Percentiles rank a stretch among this genome's conserved stretches.
phyloP scores from a whole-genome alignment of 192 early-diverging fungal species.

The Entomortierella chlamydospora region DNA sequence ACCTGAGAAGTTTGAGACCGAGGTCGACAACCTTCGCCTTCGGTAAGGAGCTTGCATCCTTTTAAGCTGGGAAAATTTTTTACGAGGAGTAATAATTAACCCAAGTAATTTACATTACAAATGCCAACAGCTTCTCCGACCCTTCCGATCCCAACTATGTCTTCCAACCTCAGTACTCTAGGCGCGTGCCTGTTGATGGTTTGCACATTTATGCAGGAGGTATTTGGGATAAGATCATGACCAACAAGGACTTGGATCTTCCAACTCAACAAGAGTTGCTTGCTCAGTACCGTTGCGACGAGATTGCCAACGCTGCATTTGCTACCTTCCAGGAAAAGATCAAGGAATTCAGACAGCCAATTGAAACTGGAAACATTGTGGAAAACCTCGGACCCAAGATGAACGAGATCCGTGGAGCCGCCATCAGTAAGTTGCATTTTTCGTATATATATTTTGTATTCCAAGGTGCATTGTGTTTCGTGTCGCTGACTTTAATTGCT shows the following conservation, averaged over 20 bases:
- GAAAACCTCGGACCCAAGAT: constrained; percentile 79
- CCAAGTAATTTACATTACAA: neutral
- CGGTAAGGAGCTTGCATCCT: constrained; percentile 56
- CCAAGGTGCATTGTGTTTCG: neutral
- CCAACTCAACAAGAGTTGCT: constrained; percentile 98
- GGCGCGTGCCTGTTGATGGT: constrained; percentile 95
- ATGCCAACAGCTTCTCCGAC: constrained; percentile 72
- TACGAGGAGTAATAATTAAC: neutral
- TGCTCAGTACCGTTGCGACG: constrained; percentile 98
- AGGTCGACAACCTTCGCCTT: constrained; percentile 70
- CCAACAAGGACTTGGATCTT: constrained; percentile 96
- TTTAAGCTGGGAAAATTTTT: constrained; percentile 6
- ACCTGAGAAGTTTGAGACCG: constrained; percentile 84
- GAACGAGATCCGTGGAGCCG: constrained; percentile 63
- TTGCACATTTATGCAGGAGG: constrained; percentile 91
- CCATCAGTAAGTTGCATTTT: constrained; percentile 59
- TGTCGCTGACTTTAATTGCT: neutral
- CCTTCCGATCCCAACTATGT: constrained; percentile 77
- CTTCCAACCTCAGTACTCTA: constrained; percentile 88
- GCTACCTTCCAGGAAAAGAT: constrained; percentile 75
- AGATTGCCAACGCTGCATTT: constrained; percentile 86
- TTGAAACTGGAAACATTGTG: constrained; percentile 85
- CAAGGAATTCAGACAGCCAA: constrained; percentile 69
- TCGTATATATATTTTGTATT: neutral
- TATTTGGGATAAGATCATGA: constrained; percentile 97